Base-by-base conservation (phyloP, 108 stramenopile genomes). In the Licmophora abbreviata region DNA sequence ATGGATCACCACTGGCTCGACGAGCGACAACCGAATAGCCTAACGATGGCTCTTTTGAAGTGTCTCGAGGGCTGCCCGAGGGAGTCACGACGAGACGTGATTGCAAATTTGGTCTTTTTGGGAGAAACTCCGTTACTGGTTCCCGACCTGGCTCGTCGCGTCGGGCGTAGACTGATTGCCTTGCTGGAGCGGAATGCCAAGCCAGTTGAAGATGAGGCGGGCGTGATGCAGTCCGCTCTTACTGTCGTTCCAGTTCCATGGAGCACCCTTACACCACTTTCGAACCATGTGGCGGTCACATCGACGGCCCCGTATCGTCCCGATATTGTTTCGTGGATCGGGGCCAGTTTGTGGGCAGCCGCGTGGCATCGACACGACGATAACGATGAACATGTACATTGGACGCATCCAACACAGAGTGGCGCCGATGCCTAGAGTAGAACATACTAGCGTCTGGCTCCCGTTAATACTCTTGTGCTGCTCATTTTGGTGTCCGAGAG, bases 111-210 rank as follows among this genome's bases (percentile, higher is more conserved):
- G 1, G 23, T 61, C 43, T 57, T 72, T 56, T 55, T 45, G 31
- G 71, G 71, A 34, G 71, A 72, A 27, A 56, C 53, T 58, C 22
- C n/a, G n/a, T n/a, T n/a, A n/a, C 17, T 72, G 1, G 21, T 62
- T 27, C 71, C 71, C 9, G 64, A 72, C 42, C 31, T 72, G 51
- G 41, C 36, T 18, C 61, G 69, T 5, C 28, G 52, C 17, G 57
- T 63, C 1, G 49, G 32, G 3, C 50, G 54, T 30, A 46, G 48
- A 11, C 22, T 70, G 12, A 29, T 42, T 28, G 32, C 49, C 2
- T 26, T 70, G 30, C 29, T 70, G 5, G 4, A 40, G 20, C 18
- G 20, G 20, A 40, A 5, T 35, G 12, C 10, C 12, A 35, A 9
- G 18, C 4, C 38, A 4, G 2, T 20, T 18, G 18, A 40, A 40